These are phyloP conservation scores for Phoenix roebelenii DNA, from an alignment of 176 grass and related monocot species.

Conservation along the genomic window DNA sequence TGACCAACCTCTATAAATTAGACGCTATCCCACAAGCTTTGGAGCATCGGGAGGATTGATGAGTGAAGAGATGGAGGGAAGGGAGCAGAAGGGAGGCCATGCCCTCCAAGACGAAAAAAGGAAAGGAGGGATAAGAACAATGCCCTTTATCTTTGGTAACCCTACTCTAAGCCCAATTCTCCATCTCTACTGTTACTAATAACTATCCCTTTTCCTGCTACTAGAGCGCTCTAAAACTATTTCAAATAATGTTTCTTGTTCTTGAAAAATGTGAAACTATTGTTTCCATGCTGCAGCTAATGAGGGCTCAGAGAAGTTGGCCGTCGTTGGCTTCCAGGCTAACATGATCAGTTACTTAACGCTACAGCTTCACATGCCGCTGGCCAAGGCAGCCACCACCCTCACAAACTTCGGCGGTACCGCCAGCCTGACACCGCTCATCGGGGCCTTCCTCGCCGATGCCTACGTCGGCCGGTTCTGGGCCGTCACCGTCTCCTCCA, in stretches of 20 bases:
- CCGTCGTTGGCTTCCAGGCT: slow-evolving; percentile 64
- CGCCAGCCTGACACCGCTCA: slow-evolving; percentile 52
- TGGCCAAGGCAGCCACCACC: slow-evolving; percentile 71
- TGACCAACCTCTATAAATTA: slow-evolving; percentile 23
- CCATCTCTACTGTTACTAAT: neutral
- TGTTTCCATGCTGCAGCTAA: slow-evolving; percentile 31
- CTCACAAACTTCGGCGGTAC: slow-evolving; percentile 70
- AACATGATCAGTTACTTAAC: slow-evolving; percentile 89
- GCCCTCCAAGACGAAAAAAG: neutral
- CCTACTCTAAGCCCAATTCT: neutral
- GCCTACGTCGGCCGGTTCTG: slow-evolving; percentile 65
- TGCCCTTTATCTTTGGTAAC: slow-evolving; percentile 84
- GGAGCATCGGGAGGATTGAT: neutral
- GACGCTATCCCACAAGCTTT: neutral
- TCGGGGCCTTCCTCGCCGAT: slow-evolving; percentile 82
- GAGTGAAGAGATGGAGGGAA: neutral
- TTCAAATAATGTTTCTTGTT: neutral
- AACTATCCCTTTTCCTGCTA: too few relatives aligned
- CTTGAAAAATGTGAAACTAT: neutral
- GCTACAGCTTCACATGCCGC: slow-evolving; percentile 67
- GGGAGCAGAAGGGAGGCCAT: neutral
- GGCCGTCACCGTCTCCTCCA: slow-evolving; percentile 54
- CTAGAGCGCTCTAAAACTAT: neutral
- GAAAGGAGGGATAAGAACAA: slow-evolving; percentile 66
- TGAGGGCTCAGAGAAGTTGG: slow-evolving; percentile 78